Base-by-base conservation (phyloP, 352 stramenopile species). In the Phytophthora chlamydospora region DNA sequence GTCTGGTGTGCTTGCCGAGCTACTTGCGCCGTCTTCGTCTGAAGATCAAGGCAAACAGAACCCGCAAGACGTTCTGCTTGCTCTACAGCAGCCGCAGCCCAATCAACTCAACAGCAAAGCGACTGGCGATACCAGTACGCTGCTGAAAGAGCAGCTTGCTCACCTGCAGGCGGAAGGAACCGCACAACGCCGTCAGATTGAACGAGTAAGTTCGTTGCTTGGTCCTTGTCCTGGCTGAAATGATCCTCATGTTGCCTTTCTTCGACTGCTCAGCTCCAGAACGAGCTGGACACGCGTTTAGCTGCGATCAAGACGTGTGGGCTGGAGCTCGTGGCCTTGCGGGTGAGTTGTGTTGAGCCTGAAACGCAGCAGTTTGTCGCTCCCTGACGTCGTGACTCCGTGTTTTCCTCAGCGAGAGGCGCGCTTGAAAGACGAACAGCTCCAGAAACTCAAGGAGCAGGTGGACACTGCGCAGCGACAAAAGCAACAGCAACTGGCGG, bases 281-380 rank as follows among this genome's bases (percentile, higher is more conserved):
- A 43, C 21, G 86, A 95, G 13, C 17, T 84, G 32, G 85, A 91
- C 2, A 71, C 60, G 21, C 74, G 77, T 4, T 66, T 81, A 38
- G 68, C 62, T 14, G 80, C 81, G 6, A 80, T 95, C 12, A 73
- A 83, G 42, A 73, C 49, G 13, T 95, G 86, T 43, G 83, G 84
- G 0, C 57, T 74, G 11, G 79, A 93, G 43, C 78, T 95, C 27
- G 71, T 90, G 7, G 62, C 72, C 2, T 64, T 88, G 10, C 71
- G 74, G 47, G 85, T 94, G 46, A 54, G 64, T 29, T 31, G 13
- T 33, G 1, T 36, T 24, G 24, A 32, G 33, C 9, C 29, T 41
- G 46, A 17, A 8, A 3, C 12, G 39, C 36, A 19, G 4, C 45
- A 9, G 19, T 14, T 19, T 29, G 33, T 29, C 13, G 19, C 16